A percentile compares a stretch with the other conserved stretches of the same genome.
Conservation (phyloP, 352 stramenopile genomes). For the Phytopythium aichiense region DNA sequence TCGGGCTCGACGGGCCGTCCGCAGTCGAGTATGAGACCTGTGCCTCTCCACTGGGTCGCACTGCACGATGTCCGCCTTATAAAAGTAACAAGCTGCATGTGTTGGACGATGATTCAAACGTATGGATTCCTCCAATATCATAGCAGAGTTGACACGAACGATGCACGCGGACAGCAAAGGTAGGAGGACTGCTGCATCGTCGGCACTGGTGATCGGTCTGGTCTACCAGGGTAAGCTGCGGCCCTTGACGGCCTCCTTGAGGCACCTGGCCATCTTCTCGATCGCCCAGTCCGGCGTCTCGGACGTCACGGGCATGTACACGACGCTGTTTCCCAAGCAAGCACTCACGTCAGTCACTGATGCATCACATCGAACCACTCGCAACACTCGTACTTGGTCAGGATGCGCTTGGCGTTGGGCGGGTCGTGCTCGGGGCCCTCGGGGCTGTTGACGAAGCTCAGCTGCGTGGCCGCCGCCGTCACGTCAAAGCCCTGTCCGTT, state of each 20-base stretch:
- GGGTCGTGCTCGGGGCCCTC: conserved; percentile 51
- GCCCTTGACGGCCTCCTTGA: conserved; percentile 41
- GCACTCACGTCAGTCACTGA: neutral
- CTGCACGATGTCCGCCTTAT: neutral
- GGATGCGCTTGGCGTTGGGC: conserved; percentile 57
- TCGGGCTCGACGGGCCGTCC: neutral
- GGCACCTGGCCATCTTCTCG: conserved; percentile 71
- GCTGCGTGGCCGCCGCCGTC: conserved; percentile 66
- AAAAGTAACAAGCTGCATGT: neutral
- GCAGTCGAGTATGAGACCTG: conserved; percentile 3
- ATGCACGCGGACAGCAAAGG: neutral
- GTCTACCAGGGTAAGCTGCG: conserved; percentile 5
- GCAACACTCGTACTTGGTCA: conserved; percentile 47
- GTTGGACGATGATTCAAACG: neutral
- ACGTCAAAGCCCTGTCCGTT: conserved; percentile 67
- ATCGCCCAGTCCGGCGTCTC: conserved; percentile 80
- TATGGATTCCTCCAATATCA: neutral
- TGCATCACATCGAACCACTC: neutral
- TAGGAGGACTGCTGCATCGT: neutral
- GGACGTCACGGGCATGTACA: conserved; percentile 74
- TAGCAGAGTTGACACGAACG: neutral
- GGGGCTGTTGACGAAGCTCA: conserved; percentile 57
- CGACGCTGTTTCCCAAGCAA: conserved; percentile 28
- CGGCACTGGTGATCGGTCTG: too few relatives aligned
- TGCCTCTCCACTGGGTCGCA: neutral